Conservation (phyloP, 495 filamentous ascomycete genomes). For the Trypethelium eluteriae region DNA sequence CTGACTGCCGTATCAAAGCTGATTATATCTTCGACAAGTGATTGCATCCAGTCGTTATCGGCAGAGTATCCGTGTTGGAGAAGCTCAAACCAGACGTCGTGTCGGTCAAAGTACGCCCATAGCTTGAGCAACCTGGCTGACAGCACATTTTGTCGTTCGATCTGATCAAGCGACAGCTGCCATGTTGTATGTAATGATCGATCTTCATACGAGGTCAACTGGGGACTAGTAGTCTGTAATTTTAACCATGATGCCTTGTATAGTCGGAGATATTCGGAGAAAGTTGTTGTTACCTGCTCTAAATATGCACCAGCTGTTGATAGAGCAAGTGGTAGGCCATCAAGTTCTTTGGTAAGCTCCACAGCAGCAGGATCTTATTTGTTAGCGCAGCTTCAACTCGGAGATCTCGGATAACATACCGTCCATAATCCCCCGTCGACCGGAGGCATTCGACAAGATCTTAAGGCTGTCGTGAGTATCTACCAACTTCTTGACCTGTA, state of each 20-base stretch:
- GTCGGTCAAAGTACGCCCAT: conserved; percentile 34
- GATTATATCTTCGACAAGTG: conserved; percentile 9
- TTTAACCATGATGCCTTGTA: conserved; percentile 41
- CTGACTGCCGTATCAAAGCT: conserved; percentile 4
- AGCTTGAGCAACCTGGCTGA: conserved; percentile 34
- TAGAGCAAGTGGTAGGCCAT: conserved; percentile 41
- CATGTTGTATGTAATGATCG: conserved; percentile 32
- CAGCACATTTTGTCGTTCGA: conserved; percentile 27
- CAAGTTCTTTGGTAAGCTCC: conserved; percentile 24
- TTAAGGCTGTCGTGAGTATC: not conserved
- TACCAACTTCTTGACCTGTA: not conserved
- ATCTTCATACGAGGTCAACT: conserved; percentile 16
- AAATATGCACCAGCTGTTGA: conserved; percentile 40
- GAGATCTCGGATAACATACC: too few species aligned
- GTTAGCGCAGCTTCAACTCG: too few species aligned
- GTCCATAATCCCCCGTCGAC: not conserved
- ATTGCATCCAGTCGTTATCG: not conserved
- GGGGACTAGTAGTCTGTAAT: conserved; percentile 20
- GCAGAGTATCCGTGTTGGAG: conserved; percentile 13
- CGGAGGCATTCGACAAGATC: not conserved
- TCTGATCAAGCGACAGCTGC: conserved; percentile 31
- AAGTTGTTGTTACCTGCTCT: conserved; percentile 28
- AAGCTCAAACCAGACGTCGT: conserved; percentile 30
- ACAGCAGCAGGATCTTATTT: conserved; percentile 6
- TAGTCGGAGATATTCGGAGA: conserved; percentile 33